These are phyloP conservation scores for Cladosporium oxysporum DNA, from an alignment of 2,329 filamentous ascomycete genomes.

Conservation along the genomic window DNA sequence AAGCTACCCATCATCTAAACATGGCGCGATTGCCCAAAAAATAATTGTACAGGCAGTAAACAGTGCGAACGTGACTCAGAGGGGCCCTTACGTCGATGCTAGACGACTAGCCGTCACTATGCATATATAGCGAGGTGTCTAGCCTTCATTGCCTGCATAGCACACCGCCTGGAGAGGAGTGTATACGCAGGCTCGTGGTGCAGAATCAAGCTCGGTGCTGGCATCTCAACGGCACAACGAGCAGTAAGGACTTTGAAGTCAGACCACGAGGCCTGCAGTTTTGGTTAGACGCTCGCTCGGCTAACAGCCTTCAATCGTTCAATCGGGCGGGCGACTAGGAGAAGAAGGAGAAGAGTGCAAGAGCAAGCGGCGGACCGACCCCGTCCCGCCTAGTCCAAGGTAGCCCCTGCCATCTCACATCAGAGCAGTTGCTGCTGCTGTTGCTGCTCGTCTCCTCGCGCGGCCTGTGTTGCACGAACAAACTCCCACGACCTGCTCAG, in stretches of 20 bases:
- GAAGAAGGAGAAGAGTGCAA: not conserved
- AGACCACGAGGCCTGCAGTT: not conserved
- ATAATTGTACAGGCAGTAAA: not conserved
- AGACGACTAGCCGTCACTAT: conserved; percentile 10
- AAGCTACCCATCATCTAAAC: not conserved
- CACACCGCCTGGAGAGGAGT: conserved; percentile 7
- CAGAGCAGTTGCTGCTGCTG: not conserved
- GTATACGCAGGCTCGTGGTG: not conserved
- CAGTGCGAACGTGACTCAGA: conserved; percentile 15
- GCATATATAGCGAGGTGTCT: not conserved
- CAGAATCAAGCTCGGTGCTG: not conserved
- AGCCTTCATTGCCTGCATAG: not conserved
- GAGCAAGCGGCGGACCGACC: not conserved
- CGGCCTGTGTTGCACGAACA: not conserved
- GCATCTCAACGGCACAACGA: too few relatives aligned
- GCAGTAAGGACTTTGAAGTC: not conserved
- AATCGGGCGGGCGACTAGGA: not conserved
- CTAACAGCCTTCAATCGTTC: not conserved
- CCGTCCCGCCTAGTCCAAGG: not conserved
- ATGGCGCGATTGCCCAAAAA: not conserved
- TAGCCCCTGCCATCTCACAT: not conserved
- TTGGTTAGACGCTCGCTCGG: not conserved
- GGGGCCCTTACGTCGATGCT: not conserved
- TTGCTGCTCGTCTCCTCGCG: not conserved
- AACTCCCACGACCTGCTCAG: conserved; percentile 4